Percentiles rank a stretch among this genome's conserved stretches.
Conservation (phyloP, 2,329 filamentous ascomycete genomes). For the Zymoseptoria tritici region DNA sequence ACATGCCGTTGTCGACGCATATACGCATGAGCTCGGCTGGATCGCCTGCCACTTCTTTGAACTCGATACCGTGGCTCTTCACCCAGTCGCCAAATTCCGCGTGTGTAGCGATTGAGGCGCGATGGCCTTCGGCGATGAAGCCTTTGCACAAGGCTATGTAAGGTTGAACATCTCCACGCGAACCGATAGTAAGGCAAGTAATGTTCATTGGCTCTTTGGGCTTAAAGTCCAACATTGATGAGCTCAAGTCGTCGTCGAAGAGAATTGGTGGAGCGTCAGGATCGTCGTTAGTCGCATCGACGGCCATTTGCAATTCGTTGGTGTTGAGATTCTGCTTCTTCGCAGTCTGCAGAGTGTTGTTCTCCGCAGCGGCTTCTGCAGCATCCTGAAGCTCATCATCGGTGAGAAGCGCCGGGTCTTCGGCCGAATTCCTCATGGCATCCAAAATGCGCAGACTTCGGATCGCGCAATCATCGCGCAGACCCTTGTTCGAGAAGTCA, state of each 20-base stretch:
- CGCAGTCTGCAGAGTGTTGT: slow-evolving; percentile 69
- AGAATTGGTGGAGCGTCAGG: slow-evolving; percentile 64
- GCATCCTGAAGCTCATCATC: slow-evolving; percentile 64
- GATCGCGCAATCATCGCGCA: slow-evolving; percentile 81
- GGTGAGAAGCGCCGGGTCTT: slow-evolving; percentile 60
- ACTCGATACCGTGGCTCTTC: slow-evolving; percentile 87
- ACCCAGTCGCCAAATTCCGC: slow-evolving; percentile 85
- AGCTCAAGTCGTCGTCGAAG: slow-evolving; percentile 74
- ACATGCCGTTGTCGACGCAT: slow-evolving; percentile 95
- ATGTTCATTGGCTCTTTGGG: slow-evolving; percentile 70
- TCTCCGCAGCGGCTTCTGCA: slow-evolving; percentile 69
- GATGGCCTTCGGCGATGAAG: slow-evolving; percentile 78
- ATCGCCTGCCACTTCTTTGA: slow-evolving; percentile 79
- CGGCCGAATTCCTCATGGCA: slow-evolving; percentile 55
- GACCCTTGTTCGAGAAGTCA: slow-evolving; percentile 71
- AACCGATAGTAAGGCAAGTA: slow-evolving; percentile 92
- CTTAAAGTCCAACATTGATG: slow-evolving; percentile 87
- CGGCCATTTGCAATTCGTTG: slow-evolving; percentile 31
- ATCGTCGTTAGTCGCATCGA: slow-evolving; percentile 19
- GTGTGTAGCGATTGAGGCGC: slow-evolving; percentile 82
- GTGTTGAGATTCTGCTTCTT: slow-evolving; percentile 43
- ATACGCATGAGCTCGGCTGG: slow-evolving; percentile 91
- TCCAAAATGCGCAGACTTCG: slow-evolving; percentile 73
- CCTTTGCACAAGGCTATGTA: slow-evolving; percentile 96
- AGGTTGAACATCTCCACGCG: slow-evolving; percentile 90